Percentiles rank a stretch among this genome's conserved stretches.
Evolutionary conservation across 1,139 yeast species (phyloP).

Genomic region (Spencermartinsiella ligniputridi): DNA sequence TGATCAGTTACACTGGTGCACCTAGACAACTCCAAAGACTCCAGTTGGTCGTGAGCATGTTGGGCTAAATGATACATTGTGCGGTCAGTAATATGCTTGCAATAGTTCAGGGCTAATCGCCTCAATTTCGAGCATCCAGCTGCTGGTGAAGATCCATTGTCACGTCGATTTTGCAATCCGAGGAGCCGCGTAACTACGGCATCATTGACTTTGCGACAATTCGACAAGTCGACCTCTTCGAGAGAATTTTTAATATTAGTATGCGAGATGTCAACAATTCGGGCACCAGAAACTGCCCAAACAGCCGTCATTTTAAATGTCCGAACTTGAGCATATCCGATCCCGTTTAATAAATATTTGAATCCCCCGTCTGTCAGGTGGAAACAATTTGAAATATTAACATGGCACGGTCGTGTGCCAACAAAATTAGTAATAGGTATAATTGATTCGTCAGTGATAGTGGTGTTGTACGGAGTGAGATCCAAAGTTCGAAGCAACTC

Average conservation of each 20-base stretch:
- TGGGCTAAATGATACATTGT: slow-evolving; percentile 60
- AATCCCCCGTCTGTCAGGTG: slow-evolving; percentile 75
- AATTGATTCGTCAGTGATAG: slow-evolving; percentile 54
- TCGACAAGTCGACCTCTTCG: slow-evolving; percentile 59
- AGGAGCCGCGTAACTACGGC: slow-evolving; percentile 62
- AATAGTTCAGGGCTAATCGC: slow-evolving; percentile 57
- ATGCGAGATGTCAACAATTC: slow-evolving; percentile 60
- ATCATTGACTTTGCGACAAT: slow-evolving; percentile 70
- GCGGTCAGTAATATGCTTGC: slow-evolving; percentile 67
- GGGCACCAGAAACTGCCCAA: slow-evolving; percentile 78
- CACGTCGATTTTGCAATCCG: slow-evolving; percentile 42
- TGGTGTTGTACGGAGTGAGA: slow-evolving; percentile 56
- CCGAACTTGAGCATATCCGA: slow-evolving; percentile 59
- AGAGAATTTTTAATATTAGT: slow-evolving; percentile 59
- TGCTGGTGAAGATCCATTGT: slow-evolving; percentile 7
- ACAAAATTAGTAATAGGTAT: slow-evolving; percentile 62
- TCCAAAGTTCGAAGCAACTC: slow-evolving; percentile 49
- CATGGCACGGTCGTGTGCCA: slow-evolving; percentile 57
- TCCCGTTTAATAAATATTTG: slow-evolving; percentile 62
- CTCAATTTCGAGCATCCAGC: slow-evolving; percentile 59
- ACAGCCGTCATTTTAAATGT: slow-evolving; percentile 59
- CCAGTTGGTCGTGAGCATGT: slow-evolving; percentile 53
- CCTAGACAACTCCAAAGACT: slow-evolving; percentile 58
- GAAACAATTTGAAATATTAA: slow-evolving; percentile 68
- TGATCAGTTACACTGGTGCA: slow-evolving; percentile 74